These are phyloP conservation scores for Boletellus deceptivus DNA, from an alignment of 1,284 basidiomycete genomes.

Conservation along the genomic window DNA sequence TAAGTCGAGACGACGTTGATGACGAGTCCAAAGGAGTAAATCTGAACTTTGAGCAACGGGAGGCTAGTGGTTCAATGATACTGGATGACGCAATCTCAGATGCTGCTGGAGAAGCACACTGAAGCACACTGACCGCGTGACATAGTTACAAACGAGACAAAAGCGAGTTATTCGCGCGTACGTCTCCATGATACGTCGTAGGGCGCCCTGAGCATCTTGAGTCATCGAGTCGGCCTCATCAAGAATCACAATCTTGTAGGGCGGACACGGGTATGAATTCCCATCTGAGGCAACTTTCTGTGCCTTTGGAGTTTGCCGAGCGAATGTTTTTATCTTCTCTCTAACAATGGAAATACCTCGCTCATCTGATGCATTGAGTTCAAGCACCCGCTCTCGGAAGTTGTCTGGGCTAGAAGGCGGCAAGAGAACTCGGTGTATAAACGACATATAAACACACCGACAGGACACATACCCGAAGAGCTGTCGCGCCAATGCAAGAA, in stretches of 20 bases:
- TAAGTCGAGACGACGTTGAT: constrained; percentile 76
- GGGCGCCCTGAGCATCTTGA: constrained; percentile 95
- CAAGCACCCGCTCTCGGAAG: constrained; percentile 90
- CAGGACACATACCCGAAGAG: constrained; percentile 77
- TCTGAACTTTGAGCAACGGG: constrained; percentile 98
- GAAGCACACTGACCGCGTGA: constrained; percentile 72
- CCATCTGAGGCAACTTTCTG: constrained; percentile 74
- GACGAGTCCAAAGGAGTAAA: constrained; percentile 88
- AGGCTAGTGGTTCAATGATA: constrained; percentile 98
- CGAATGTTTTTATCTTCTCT: constrained; percentile 99
- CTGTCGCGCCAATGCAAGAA: constrained; percentile 91
- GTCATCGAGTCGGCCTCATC: constrained; percentile 99
- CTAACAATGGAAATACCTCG: constrained; percentile 95
- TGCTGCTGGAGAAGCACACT: neutral
- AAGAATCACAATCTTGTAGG: constrained; percentile 98
- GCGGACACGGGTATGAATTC: constrained; percentile 90
- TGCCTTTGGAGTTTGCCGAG: constrained; percentile 88
- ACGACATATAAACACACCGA: neutral
- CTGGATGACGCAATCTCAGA: constrained; percentile 42
- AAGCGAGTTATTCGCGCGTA: constrained; percentile 97
- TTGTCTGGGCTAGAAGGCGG: constrained; percentile 80
- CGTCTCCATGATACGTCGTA: constrained; percentile 98
- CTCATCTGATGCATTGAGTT: constrained; percentile 99
- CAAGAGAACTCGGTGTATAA: neutral
- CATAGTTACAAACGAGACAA: constrained; percentile 99